phyloP scores from a whole-genome alignment of 495 filamentous ascomycete species.

The Podospora anserina region DNA sequence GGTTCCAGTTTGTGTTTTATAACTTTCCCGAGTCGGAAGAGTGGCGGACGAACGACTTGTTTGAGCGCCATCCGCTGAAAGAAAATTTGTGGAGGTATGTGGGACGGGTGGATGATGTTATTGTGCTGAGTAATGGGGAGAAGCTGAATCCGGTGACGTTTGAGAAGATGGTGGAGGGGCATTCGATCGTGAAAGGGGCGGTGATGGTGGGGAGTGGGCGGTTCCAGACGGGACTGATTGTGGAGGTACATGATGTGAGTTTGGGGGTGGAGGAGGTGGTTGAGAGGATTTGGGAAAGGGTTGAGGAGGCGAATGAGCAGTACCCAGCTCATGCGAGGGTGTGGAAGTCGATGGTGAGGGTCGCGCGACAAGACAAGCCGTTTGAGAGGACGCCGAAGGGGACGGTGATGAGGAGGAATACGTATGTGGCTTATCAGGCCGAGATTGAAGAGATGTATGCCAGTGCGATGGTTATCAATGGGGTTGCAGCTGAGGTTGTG shows the following conservation, averaged over 20 bases:
- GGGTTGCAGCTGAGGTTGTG: background rate
- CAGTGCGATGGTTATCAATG: background rate
- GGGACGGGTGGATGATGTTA: conserved; percentile 52
- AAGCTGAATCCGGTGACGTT: conserved; percentile 53
- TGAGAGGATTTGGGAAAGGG: conserved; percentile 22
- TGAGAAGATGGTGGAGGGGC: conserved; percentile 39
- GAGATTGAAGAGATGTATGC: conserved; percentile 10
- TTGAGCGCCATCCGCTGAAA: conserved; percentile 40
- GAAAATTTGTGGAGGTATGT: conserved; percentile 44
- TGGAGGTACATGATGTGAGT: conserved; percentile 37
- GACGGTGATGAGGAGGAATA: conserved; percentile 1
- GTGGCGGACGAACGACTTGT: conserved; percentile 53
- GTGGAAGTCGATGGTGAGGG: background rate
- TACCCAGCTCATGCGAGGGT: conserved; percentile 10
- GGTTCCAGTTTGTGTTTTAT: conserved; percentile 34
- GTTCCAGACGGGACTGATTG: conserved; percentile 44
- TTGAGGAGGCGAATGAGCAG: conserved; percentile 24
- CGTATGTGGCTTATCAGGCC: background rate
- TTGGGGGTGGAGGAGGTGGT: conserved; percentile 2
- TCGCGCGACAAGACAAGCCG: background rate
- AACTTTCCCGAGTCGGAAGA: conserved; percentile 45
- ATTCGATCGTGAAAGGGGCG: conserved; percentile 40
- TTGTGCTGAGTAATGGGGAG: conserved; percentile 56
- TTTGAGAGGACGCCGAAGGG: conserved; percentile 12
- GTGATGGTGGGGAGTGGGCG: conserved; percentile 44